These are phyloP conservation scores for Coniferiporia sulphurascens DNA, from an alignment of 1,284 basidiomycete genomes.

Conservation along the genomic window DNA sequence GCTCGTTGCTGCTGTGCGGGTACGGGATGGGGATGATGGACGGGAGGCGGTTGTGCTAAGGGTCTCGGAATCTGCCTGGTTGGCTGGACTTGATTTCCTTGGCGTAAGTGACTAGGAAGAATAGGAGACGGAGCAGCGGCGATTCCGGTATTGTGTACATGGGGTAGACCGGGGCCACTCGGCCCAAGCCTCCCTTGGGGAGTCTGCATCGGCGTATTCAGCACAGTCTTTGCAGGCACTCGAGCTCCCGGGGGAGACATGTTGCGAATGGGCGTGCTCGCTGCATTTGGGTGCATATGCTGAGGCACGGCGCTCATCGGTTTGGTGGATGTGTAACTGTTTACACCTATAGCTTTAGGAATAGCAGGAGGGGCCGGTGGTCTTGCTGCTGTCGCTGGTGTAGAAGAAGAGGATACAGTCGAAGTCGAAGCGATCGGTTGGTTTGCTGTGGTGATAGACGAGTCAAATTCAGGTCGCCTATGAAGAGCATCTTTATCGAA, in stretches of 20 bases:
- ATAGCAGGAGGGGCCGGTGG: neutral
- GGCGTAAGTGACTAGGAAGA: neutral
- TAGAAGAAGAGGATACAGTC: neutral
- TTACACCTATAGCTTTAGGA: constrained; percentile 7
- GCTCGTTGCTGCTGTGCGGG: neutral
- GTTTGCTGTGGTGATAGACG: constrained; percentile 21
- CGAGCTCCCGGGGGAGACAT: neutral
- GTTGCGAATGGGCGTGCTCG: constrained; percentile 11
- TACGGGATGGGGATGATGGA: neutral
- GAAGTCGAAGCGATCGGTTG: constrained; percentile 9
- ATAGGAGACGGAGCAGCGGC: neutral
- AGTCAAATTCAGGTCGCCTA: constrained; percentile 72
- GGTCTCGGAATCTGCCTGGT: neutral
- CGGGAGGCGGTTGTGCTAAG: neutral
- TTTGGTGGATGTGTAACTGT: constrained; percentile 6
- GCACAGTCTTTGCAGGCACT: neutral
- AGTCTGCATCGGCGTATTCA: constrained; percentile 17
- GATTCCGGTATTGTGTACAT: neutral
- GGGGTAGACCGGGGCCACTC: neutral
- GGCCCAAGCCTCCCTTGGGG: constrained; percentile 7
- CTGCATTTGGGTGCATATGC: constrained; percentile 23
- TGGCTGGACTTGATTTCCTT: neutral
- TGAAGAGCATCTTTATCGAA: constrained; percentile 72
- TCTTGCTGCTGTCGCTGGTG: neutral
- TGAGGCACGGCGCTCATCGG: constrained; percentile 27